Evolutionary conservation across 257 asterid genomes (phyloP), one percentile per base, ranked within the genome.

Genomic region (Nicotiana noctiflora): DNA sequence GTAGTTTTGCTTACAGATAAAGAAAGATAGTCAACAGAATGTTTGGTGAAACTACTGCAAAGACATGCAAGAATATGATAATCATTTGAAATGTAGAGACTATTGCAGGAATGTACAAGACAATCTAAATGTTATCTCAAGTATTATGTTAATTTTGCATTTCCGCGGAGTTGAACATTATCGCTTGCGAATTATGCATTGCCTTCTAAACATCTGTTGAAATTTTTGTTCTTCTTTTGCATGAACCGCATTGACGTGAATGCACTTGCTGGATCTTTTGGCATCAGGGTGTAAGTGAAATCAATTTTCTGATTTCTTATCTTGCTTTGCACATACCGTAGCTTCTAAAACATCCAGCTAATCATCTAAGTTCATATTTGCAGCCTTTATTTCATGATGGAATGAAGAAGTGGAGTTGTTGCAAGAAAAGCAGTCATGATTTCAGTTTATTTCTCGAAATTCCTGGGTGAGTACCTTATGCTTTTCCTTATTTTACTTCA

Each of bases 371-470:
- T 82, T 75, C 61, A 53, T 80, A 8, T 82, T 80, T 60, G 57
- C 95, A 95, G 99, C 99, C 99, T 74, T 17, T 85, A 80, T 95
- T 95, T 84, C 99, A 93, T 46, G 97, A 95, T 82, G 99, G 99
- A 80, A 95, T 83, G 90, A 95, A 95, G 87, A 97, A 93, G 84
- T 95, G 99, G 99, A 92, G 97, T 88, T 95, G 99, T 84, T 95
- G 99, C 96, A 95, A 93, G 96, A 81, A 91, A 87, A 88, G 88
- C 85, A 95, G 99, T 83, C 97, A 95, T 25, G 99, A 95, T 85
- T 95, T 95, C 89, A 92, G 90, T 86, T 89, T 89, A 80, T 95
- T 95, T 87, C 77, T 95, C 76, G 94, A 89, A 82, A 91, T 95
- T 84, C 99, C 98, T 12, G 92, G 90, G 92, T 89, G 84, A 40